Base-by-base conservation (phyloP, 176 grass and related monocot genomes). In the Triticum monococcum region DNA sequence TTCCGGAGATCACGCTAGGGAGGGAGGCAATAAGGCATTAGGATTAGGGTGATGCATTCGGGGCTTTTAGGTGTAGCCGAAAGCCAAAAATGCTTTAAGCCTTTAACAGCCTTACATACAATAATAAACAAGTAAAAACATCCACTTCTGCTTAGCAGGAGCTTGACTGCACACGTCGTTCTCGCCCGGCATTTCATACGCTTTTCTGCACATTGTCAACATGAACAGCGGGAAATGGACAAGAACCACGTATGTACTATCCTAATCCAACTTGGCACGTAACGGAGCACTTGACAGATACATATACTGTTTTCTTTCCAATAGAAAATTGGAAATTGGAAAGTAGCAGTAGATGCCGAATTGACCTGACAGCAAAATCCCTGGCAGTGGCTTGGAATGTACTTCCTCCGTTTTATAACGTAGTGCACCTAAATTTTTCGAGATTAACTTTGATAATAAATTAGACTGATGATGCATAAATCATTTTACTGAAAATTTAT, bases 51-150 rank as follows among this genome's bases (percentile, higher is more conserved):
- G 43, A 85, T 36, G 69, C 50, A 65, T 48, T 77, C 7, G 14
- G 83, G 83, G 72, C 59, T 64, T 75, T 76, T 84, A 25, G 83
- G 26, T 65, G 12, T 76, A 22, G 72, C 83, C 30, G 60, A 84
- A 16, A 84, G 60, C 37, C 20, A 25, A 3, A 12, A 22, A 18
- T 50, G 59, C 59, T 76, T n/a, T 50, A 54, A 54, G 50, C 16
- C 50, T 54, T 54, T 54, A 54, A 7, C 48, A 5, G 4, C 48
- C 14, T 52, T 52, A 5, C 3, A 5, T 48, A 13, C 36, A 5
- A 13, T 16, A 6, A 17, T 54, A 54, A 54, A 54, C 16, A 54
- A 54, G 17, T 54, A 57, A 73, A 10, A 59, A 10, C 54, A 72
- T 54, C 40, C 16, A 22, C 66, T 64, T 64, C 24, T 38, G 31